Evolutionary conservation across 2,329 filamentous ascomycete species (phyloP).

Genomic region (Fusarium musae): DNA sequence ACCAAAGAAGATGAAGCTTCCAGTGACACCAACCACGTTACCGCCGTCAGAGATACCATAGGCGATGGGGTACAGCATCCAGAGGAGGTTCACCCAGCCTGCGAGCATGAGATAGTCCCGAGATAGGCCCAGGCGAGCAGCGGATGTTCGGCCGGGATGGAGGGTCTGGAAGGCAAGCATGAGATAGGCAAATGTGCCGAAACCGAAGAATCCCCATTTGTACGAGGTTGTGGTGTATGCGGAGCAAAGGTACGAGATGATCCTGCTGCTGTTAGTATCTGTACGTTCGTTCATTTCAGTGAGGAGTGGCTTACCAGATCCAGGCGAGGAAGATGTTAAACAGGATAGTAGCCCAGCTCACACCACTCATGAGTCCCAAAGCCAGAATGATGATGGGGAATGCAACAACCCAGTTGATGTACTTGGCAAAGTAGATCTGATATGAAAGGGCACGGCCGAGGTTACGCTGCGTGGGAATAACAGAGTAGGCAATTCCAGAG

Average conservation of each 20-base stretch:
- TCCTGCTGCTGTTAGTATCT: constrained; percentile 29
- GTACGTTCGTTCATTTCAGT: too few relatives aligned
- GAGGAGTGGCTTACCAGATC: constrained; percentile 53
- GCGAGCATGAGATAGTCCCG: constrained; percentile 59
- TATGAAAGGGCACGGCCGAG: constrained; percentile 45
- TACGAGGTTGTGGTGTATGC: constrained; percentile 61
- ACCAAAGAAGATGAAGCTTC: constrained; percentile 55
- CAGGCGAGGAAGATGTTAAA: constrained; percentile 62
- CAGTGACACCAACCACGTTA: constrained; percentile 29
- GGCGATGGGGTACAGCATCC: constrained; percentile 66
- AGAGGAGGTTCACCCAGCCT: constrained; percentile 61
- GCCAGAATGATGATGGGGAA: constrained; percentile 59
- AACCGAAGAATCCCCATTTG: constrained; percentile 68
- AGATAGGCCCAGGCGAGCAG: constrained; percentile 54
- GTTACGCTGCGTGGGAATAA: constrained; percentile 49
- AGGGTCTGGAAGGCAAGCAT: constrained; percentile 58
- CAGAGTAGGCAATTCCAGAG: constrained; percentile 60
- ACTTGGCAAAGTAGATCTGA: constrained; percentile 67
- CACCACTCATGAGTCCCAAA: constrained; percentile 61
- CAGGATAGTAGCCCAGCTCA: constrained; percentile 66
- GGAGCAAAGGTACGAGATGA: constrained; percentile 60
- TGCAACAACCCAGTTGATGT: constrained; percentile 64
- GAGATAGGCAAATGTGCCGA: constrained; percentile 61
- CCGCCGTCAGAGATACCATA: constrained; percentile 45
- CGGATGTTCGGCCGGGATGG: constrained; percentile 50